Conservation (phyloP, 768 basidiomycete species). For the Cyathus striatus region DNA sequence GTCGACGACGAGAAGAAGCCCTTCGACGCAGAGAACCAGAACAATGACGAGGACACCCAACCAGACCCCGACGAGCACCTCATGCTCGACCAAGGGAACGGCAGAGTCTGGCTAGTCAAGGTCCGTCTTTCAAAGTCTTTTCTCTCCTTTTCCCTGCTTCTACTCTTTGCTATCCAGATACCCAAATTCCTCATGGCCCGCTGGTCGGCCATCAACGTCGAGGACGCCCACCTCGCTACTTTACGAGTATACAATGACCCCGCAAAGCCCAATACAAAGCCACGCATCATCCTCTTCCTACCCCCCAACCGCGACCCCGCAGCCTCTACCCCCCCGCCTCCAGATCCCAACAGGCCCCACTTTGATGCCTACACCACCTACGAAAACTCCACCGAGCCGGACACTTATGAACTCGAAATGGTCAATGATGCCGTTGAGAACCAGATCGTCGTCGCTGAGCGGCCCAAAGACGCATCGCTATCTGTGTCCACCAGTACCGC, state of each 20-base stretch:
- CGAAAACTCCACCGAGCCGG: conserved; percentile 37
- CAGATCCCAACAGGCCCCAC: conserved; percentile 26
- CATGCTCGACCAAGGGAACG: conserved; percentile 71
- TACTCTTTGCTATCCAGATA: conserved; percentile 41
- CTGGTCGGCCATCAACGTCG: conserved; percentile 73
- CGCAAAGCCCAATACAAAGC: conserved; percentile 40
- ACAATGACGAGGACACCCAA: conserved; percentile 54
- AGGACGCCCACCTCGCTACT: conserved; percentile 78
- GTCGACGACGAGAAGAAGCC: conserved; percentile 68
- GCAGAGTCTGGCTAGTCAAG: conserved; percentile 84
- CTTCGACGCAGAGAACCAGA: conserved; percentile 49
- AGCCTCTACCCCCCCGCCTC: conserved; percentile 8
- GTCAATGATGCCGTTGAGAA: conserved; percentile 81
- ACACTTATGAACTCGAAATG: conserved; percentile 86
- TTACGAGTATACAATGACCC: conserved; percentile 73
- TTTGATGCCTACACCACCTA: conserved; percentile 31
- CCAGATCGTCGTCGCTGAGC: conserved; percentile 80
- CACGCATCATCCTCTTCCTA: conserved; percentile 62
- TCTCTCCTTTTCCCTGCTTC: neutral
- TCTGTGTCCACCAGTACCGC: conserved; percentile 27
- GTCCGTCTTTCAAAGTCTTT: conserved; percentile 31
- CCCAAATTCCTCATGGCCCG: conserved; percentile 83
- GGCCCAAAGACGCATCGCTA: conserved; percentile 58
- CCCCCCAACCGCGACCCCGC: conserved; percentile 52
- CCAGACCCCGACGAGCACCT: conserved; percentile 81